phyloP scores from a whole-genome alignment of 352 stramenopile species.

The Globisporangium cystogenes region DNA sequence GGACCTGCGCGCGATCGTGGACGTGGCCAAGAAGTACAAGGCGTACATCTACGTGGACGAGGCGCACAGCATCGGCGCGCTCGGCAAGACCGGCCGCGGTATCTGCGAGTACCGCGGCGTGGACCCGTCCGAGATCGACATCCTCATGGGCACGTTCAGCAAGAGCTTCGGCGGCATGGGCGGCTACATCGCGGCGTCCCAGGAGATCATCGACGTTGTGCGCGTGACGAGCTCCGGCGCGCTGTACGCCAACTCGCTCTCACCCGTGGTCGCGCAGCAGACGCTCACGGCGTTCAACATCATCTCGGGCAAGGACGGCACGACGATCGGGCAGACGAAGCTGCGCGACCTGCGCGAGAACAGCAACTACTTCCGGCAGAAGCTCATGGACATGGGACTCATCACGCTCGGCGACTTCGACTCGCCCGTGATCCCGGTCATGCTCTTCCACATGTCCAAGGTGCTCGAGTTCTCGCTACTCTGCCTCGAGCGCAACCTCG shows the following conservation, averaged over 20 bases:
- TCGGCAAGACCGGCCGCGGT: slow-evolving; percentile 92
- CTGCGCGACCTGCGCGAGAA: slow-evolving; percentile 82
- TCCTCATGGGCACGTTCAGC: slow-evolving; percentile 99
- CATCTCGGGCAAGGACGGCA: slow-evolving; percentile 90
- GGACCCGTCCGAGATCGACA: slow-evolving; percentile 94
- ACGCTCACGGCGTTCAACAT: slow-evolving; percentile 60
- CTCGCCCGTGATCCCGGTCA: slow-evolving; percentile 93
- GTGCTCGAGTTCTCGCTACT: slow-evolving; percentile 91
- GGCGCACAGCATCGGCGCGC: slow-evolving; percentile 95
- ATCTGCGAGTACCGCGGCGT: slow-evolving; percentile 95
- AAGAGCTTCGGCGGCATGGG: slow-evolving; percentile 98
- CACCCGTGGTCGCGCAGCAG: slow-evolving; percentile 36
- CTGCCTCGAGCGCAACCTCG: slow-evolving; percentile 84
- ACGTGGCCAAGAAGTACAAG: slow-evolving; percentile 95
- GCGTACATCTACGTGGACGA: slow-evolving; percentile 97
- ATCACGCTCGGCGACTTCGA: slow-evolving; percentile 87
- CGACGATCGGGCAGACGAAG: slow-evolving; percentile 83
- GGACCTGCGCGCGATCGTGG: slow-evolving; percentile 89
- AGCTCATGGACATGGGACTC: slow-evolving; percentile 83
- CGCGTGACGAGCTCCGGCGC: slow-evolving; percentile 32
- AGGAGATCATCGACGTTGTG: slow-evolving; percentile 54
- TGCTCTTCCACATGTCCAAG: slow-evolving; percentile 94
- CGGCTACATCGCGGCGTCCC: slow-evolving; percentile 94
- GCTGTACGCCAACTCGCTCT: slow-evolving; percentile 37
- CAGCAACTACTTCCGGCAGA: slow-evolving; percentile 91